These are phyloP conservation scores for Rhodotorula sp. DNA, from an alignment of 1,284 basidiomycete species.

Conservation along the genomic window DNA sequence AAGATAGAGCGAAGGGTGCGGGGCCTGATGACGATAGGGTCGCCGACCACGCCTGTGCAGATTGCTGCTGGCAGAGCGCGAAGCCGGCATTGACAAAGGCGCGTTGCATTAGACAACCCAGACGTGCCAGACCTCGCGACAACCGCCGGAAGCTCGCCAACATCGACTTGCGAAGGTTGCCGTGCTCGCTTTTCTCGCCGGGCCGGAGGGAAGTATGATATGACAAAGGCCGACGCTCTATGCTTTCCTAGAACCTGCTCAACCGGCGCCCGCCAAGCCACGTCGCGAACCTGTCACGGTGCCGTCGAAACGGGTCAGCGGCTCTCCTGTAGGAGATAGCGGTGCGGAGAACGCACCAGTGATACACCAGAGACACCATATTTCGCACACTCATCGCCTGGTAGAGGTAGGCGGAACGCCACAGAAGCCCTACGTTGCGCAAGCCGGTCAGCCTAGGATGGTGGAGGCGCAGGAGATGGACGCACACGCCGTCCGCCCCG, in stretches of 20 bases:
- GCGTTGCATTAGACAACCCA: too few species aligned
- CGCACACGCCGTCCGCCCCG: slow-evolving; percentile 41
- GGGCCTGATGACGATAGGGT: neutral
- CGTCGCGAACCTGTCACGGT: neutral
- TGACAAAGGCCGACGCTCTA: neutral
- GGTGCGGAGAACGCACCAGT: slow-evolving; percentile 10
- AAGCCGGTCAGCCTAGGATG: neutral
- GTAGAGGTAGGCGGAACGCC: slow-evolving; percentile 66
- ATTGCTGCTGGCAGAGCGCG: too few species aligned
- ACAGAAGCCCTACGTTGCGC: slow-evolving; percentile 2
- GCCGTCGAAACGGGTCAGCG: neutral
- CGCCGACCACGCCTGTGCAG: too few species aligned
- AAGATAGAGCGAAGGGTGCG: neutral
- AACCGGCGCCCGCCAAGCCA: neutral
- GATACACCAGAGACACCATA: slow-evolving; percentile 55
- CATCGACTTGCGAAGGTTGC: too few species aligned
- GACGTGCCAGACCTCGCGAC: too few species aligned
- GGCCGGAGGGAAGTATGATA: neutral
- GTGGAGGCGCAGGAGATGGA: neutral
- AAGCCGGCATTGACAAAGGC: too few species aligned
- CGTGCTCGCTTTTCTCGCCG: too few species aligned
- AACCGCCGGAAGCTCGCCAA: too few species aligned
- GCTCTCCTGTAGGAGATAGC: too few species aligned
- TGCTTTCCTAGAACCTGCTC: neutral
- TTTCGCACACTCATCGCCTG: slow-evolving; percentile 75